Conservation (phyloP, 2,329 filamentous ascomycete species). For the Cadophora sp. region DNA sequence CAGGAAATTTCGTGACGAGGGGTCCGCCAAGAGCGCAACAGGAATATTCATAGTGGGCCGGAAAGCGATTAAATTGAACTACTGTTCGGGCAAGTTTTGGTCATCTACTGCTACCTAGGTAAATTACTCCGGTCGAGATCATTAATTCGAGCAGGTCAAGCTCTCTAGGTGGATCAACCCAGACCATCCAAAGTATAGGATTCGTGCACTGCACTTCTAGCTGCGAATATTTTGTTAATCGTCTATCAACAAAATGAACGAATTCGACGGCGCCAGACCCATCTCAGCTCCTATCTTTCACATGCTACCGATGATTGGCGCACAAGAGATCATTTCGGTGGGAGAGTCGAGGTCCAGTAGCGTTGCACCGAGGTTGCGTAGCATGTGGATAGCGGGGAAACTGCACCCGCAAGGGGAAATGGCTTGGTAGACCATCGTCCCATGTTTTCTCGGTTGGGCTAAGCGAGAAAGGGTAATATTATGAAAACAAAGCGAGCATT, state of each 20-base stretch:
- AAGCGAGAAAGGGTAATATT: constrained; percentile 9
- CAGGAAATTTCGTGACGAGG: constrained; percentile 6
- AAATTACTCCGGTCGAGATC: not conserved
- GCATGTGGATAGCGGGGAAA: constrained; percentile 10
- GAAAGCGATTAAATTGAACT: constrained; percentile 3
- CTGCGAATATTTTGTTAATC: not conserved
- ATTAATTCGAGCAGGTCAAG: constrained; percentile 3
- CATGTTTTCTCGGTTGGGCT: not conserved
- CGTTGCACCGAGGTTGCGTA: constrained; percentile 3
- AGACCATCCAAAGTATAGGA: not conserved
- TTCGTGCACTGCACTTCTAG: not conserved
- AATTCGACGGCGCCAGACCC: not conserved
- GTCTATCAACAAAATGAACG: not conserved
- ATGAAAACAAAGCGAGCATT: not conserved
- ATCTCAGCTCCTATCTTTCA: constrained; percentile 8
- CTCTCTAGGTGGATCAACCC: not conserved
- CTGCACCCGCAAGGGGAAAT: constrained; percentile 7
- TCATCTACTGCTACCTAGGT: too few relatives aligned
- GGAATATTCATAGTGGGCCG: not conserved
- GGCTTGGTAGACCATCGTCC: not conserved
- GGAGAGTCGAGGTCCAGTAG: constrained; percentile 2
- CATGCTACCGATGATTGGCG: constrained; percentile 1
- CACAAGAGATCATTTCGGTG: not conserved
- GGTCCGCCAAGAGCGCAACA: constrained; percentile 1
- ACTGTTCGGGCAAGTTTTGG: not conserved